Evolutionary conservation across 2,329 filamentous ascomycete species (phyloP).

Genomic region (Aureobasidium lini): DNA sequence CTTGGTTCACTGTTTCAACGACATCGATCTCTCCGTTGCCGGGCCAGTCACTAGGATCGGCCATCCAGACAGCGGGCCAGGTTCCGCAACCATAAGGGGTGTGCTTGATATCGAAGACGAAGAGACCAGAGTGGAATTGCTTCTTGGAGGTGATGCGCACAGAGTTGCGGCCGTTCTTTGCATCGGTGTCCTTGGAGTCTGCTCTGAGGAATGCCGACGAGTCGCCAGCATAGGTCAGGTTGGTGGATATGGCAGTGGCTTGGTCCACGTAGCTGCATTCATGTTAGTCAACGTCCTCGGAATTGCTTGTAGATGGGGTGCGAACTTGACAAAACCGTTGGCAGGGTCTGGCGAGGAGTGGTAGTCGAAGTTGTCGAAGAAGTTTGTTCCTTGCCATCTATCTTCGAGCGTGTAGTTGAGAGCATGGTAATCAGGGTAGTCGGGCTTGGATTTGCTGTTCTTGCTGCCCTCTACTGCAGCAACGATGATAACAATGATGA

Average conservation of each 20-base stretch:
- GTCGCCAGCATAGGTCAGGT: slow-evolving; percentile 24
- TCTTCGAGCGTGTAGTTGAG: slow-evolving; percentile 24
- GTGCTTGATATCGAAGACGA: slow-evolving; percentile 59
- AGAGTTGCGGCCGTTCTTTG: slow-evolving; percentile 49
- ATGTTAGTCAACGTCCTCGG: background rate
- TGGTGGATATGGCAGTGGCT: slow-evolving; percentile 19
- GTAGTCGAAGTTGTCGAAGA: slow-evolving; percentile 45
- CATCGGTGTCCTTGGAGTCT: slow-evolving; percentile 22
- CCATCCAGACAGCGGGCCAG: slow-evolving; percentile 61
- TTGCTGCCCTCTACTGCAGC: slow-evolving; percentile 23
- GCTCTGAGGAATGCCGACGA: slow-evolving; percentile 23
- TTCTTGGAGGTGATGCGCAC: slow-evolving; percentile 56
- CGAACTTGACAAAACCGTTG: slow-evolving; percentile 45
- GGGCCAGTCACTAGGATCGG: slow-evolving; percentile 56
- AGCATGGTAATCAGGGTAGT: slow-evolving; percentile 24
- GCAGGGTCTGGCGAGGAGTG: slow-evolving; percentile 42
- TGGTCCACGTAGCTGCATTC: slow-evolving; percentile 19
- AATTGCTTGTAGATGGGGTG: slow-evolving; percentile 14
- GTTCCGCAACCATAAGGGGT: slow-evolving; percentile 56
- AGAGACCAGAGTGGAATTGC: slow-evolving; percentile 56
- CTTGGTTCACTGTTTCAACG: slow-evolving; percentile 31
- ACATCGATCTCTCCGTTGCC: slow-evolving; percentile 32
- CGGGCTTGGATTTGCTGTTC: background rate
- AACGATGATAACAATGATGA: slow-evolving; percentile 22
- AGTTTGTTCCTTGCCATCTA: slow-evolving; percentile 35